phyloP scores from a whole-genome alignment of 305 asterid species.

The Nicotiana rustica region DNA sequence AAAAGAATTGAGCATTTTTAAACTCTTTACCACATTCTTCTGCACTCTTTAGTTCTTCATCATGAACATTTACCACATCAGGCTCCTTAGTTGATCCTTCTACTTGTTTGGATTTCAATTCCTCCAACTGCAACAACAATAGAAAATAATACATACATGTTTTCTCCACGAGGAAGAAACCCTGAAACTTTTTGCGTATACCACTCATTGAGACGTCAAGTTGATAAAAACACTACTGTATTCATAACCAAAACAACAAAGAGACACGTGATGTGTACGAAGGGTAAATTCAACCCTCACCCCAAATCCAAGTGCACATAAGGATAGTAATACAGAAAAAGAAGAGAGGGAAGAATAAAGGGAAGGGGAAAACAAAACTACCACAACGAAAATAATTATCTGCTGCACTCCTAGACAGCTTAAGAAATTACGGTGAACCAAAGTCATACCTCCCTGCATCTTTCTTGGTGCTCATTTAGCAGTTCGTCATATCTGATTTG shows the following conservation, averaged over 20 bases:
- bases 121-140: slow-evolving; percentile 37
- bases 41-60: slow-evolving; percentile 20
- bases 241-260: background rate
- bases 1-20: slow-evolving; percentile 2
- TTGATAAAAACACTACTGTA: background rate
- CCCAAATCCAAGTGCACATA: too few species aligned
- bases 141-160: background rate
- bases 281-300: too few species aligned
- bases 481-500: slow-evolving; percentile 69
- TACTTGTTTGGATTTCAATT: slow-evolving; percentile 25
- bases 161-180: background rate
- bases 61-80: background rate
- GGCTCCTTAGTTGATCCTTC: slow-evolving; percentile 26
- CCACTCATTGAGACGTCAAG: background rate
- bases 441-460: slow-evolving; percentile 68
- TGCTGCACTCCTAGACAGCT: slow-evolving; percentile 1
- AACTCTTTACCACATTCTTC: slow-evolving; percentile 27
- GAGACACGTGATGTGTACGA: background rate
- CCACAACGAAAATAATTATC: background rate
- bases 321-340: too few species aligned
- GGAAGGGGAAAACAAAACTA: background rate
- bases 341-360: background rate
- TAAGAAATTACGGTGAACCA: background rate
- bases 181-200: background rate
- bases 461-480: slow-evolving; percentile 67